Percentiles rank a stretch among this genome's conserved stretches.
Evolutionary conservation across 2,329 filamentous ascomycete genomes (phyloP).

Genomic region (Colletotrichum sp.): DNA sequence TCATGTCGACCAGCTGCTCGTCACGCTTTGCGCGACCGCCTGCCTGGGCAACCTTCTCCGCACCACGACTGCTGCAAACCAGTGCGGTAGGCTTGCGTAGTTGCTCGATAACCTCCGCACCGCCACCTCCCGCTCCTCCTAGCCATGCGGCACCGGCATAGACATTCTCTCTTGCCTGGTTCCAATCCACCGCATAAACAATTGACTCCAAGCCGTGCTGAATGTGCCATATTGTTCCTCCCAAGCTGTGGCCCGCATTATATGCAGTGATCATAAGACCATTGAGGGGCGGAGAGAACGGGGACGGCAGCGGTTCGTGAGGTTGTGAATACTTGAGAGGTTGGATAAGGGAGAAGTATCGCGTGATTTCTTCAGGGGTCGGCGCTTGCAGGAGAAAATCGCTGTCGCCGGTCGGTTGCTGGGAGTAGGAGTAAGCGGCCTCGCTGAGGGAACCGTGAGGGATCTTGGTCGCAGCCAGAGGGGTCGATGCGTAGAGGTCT

Average conservation of each 20-base stretch:
- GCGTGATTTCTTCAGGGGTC: conserved; percentile 85
- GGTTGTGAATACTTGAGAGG: conserved; percentile 97
- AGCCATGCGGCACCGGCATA: conserved; percentile 94
- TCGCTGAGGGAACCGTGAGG: conserved; percentile 75
- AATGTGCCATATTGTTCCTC: conserved; percentile 98
- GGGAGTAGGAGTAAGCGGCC: conserved; percentile 56
- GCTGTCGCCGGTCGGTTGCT: conserved; percentile 52
- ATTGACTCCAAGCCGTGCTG: conserved; percentile 96
- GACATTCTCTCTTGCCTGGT: conserved; percentile 95
- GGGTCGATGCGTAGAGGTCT: conserved; percentile 89
- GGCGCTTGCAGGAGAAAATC: conserved; percentile 73
- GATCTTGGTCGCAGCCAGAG: conserved; percentile 85
- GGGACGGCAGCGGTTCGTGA: conserved; percentile 85
- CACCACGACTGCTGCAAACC: conserved; percentile 87
- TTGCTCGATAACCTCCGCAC: conserved; percentile 91
- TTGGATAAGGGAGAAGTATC: conserved; percentile 89
- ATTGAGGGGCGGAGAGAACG: conserved; percentile 87
- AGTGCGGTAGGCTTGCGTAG: conserved; percentile 91
- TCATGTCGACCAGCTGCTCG: conserved; percentile 81
- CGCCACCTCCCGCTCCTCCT: conserved; percentile 78
- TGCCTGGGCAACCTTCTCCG: conserved; percentile 71
- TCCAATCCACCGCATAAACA: conserved; percentile 98
- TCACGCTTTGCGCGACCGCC: conserved; percentile 83
- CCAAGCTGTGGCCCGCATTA: conserved; percentile 93
- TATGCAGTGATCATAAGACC: conserved; percentile 96